Conservation (phyloP, 345 rosid species). For the Chamaenerion angustifolium region DNA sequence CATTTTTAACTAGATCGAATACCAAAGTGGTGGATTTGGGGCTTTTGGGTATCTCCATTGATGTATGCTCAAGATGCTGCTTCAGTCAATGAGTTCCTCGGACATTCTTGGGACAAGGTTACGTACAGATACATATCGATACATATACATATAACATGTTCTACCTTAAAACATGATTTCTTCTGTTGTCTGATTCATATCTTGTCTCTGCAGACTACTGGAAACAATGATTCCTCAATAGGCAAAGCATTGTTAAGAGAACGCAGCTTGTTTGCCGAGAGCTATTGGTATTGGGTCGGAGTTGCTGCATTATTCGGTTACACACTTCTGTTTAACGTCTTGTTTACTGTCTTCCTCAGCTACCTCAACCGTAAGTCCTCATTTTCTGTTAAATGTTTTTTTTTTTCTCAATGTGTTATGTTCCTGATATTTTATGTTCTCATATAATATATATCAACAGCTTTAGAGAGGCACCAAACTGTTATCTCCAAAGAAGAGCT, state of each 20-base stretch:
- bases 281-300: conserved; percentile 99
- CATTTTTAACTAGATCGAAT: conserved; percentile 35
- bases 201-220: conserved; percentile 35
- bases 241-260: conserved; percentile 56
- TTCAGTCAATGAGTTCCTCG: conserved; percentile 90
- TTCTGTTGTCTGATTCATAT: conserved; percentile 3
- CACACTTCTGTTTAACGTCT: conserved; percentile 51
- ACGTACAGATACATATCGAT: conserved; percentile 1
- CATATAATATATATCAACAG: conserved; percentile 21
- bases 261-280: conserved; percentile 65
- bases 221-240: conserved; percentile 29
- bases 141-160: not conserved
- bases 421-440: not conserved
- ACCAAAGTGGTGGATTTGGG: conserved; percentile 99
- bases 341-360: conserved; percentile 65
- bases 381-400: not conserved
- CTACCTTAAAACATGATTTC: too few species aligned
- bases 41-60: conserved; percentile 93
- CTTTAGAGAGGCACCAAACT: conserved; percentile 71
- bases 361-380: conserved; percentile 70
- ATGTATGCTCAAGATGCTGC: conserved; percentile 96
- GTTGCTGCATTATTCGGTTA: conserved; percentile 87
- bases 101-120: conserved; percentile 88
- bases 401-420: not conserved
- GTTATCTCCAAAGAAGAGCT: conserved; percentile 86